Conservation (phyloP, 768 basidiomycete species). For the Cantharellus anzutake region DNA sequence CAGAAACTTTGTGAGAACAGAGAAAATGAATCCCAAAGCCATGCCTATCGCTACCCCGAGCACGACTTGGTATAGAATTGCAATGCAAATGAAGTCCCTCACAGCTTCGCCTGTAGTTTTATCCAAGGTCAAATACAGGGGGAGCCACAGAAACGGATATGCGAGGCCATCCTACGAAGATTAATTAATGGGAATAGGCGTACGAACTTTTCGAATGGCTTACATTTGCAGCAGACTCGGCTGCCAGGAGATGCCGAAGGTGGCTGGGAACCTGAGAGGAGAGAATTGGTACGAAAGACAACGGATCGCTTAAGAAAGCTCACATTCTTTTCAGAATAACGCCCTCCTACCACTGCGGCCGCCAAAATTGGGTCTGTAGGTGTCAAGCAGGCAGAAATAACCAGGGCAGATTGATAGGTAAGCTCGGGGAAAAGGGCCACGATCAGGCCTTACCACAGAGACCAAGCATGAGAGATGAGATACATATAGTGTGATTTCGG, state of each 20-base stretch:
- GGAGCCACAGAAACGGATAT: neutral
- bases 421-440: constrained; percentile 80
- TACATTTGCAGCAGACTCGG: neutral
- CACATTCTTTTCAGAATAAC: constrained; percentile 70
- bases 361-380: constrained; percentile 92
- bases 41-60: neutral
- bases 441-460: constrained; percentile 40
- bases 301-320: neutral
- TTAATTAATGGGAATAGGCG: neutral
- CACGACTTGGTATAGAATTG: neutral
- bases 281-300: neutral
- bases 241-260: neutral
- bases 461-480: neutral
- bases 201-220: neutral
- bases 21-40: neutral
- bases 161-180: constrained; percentile 1
- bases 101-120: neutral
- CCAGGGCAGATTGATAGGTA: constrained; percentile 74
- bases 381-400: constrained; percentile 81
- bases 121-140: neutral
- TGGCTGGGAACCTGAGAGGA: neutral
- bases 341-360: constrained; percentile 86
- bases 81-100: neutral
- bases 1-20: neutral
- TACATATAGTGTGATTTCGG: neutral